Base-by-base conservation (phyloP, 768 basidiomycete genomes). In the Leccinum boreale region DNA sequence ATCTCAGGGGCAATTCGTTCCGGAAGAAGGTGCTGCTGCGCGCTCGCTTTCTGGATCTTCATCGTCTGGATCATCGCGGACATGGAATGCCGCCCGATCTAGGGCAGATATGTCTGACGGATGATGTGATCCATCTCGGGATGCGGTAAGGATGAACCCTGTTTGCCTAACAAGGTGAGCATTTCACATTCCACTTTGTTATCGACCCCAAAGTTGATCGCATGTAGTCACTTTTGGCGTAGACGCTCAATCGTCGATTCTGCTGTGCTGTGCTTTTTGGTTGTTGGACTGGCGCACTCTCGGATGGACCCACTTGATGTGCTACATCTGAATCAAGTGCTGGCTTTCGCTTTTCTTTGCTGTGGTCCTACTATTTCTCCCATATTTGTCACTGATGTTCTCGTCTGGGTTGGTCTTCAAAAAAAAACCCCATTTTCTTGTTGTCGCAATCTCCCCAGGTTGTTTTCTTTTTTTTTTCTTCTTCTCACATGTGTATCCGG, bases 11-110 rank as follows among this genome's bases (percentile, higher is more conserved):
- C 31, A 50, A 28, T n/a, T 54, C 7, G 52, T 10, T 44, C 42
- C 10, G 11, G 42, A 44, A 44, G 19, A 59, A 24, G 61, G 46
- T 1, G 42, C 50, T 26, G 11, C 12, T 17, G 12, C 15, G 10
- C 53, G 11, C 3, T 51, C 63, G 2, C 59, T 62, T 14, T 56
- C 62, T 3, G 59, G 49, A 21, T 60, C 61, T n/a, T 36, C 56
- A 1, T 62, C 69, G 2, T 70, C 66, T 5, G 59, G 57, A 6
- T 68, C 61, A 28, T 63, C 72, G 23, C 70, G 45, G 21, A 63
- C 61, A 28, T 65, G 63, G 59, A 57, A 58, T 5, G 47, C 48
- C 21, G 19, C 51, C 12, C 58, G 56, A 50, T 62, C 55, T n/a
- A 48, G 58, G 59, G 26, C 59, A 28, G 14, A 56, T 52, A 36